Percentiles rank a stretch among this genome's conserved stretches.
Evolutionary conservation across 1,139 yeast genomes (phyloP).

Genomic region (Geotrichum aggregatum): DNA sequence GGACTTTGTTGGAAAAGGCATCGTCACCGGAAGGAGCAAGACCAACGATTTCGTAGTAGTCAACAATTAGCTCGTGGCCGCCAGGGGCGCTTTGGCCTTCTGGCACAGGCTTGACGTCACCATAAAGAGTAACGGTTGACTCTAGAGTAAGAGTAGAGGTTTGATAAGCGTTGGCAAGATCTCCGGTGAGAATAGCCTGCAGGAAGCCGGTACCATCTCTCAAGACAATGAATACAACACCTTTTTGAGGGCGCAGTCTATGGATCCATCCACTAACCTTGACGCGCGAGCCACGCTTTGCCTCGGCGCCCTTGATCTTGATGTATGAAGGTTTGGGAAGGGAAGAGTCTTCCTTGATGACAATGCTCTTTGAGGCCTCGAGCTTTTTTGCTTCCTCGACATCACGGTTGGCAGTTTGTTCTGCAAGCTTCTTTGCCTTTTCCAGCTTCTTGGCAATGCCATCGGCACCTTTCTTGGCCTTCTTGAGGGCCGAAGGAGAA

Average conservation of each 20-base stretch:
- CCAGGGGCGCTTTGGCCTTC: slow-evolving; percentile 98
- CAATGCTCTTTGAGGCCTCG: slow-evolving; percentile 69
- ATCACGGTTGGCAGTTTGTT: slow-evolving; percentile 55
- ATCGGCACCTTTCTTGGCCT: slow-evolving; percentile 94
- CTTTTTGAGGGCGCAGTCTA: slow-evolving; percentile 88
- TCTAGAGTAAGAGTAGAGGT: slow-evolving; percentile 85
- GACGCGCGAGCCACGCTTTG: slow-evolving; percentile 58
- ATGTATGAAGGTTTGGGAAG: slow-evolving; percentile 65
- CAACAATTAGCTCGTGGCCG: slow-evolving; percentile 89
- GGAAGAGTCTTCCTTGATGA: slow-evolving; percentile 64
- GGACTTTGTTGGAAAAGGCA: slow-evolving; percentile 88
- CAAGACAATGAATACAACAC: slow-evolving; percentile 80
- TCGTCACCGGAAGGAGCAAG: slow-evolving; percentile 96
- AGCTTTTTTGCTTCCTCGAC: slow-evolving; percentile 65
- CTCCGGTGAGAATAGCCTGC: slow-evolving; percentile 86
- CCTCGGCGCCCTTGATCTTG: slow-evolving; percentile 57
- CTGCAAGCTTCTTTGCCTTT: slow-evolving; percentile 66
- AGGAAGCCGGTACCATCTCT: slow-evolving; percentile 93
- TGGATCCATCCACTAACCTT: slow-evolving; percentile 92
- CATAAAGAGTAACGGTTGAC: slow-evolving; percentile 74
- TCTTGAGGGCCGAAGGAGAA: slow-evolving; percentile 89
- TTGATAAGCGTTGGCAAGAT: slow-evolving; percentile 83
- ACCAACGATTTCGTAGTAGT: slow-evolving; percentile 82
- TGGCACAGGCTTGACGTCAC: slow-evolving; percentile 76
- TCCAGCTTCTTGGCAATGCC: slow-evolving; percentile 85